Evolutionary conservation across 2,329 filamentous ascomycete species (phyloP).

Genomic region (Calonectria honghensis): DNA sequence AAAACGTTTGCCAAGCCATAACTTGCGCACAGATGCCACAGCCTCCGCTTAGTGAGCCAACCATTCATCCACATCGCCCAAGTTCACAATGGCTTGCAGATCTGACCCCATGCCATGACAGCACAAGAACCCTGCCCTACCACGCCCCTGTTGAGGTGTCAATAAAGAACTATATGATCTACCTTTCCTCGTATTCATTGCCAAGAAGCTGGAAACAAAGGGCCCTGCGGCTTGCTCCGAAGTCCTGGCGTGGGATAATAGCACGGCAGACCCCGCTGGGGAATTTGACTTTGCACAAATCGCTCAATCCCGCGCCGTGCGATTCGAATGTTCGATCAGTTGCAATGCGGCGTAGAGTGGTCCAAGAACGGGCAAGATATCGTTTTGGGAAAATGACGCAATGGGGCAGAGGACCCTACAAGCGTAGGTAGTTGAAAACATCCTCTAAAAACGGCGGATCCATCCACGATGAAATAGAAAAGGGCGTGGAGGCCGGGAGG

Average conservation of each 20-base stretch:
- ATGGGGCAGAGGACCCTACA: neutral
- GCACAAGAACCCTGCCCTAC: neutral
- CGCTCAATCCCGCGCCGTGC: neutral
- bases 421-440: neutral
- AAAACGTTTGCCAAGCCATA: neutral
- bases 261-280: neutral
- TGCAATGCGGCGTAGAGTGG: neutral
- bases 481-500: neutral
- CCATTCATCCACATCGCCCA: neutral
- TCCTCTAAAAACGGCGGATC: neutral
- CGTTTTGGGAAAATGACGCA: constrained; percentile 2
- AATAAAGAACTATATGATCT: constrained; percentile 12
- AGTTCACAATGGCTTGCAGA: neutral
- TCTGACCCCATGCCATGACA: neutral
- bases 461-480: neutral
- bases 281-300: constrained; percentile 18
- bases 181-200: neutral
- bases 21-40: neutral
- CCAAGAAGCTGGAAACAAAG: neutral
- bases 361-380: neutral
- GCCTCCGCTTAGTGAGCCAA: neutral
- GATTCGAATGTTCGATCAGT: neutral
- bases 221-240: neutral
- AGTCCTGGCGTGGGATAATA: neutral
- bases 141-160: neutral